A percentile compares a stretch with the other conserved stretches of the same genome.
Conservation (phyloP, 441 rosid species). For the Arabidopsis hybrid region DNA sequence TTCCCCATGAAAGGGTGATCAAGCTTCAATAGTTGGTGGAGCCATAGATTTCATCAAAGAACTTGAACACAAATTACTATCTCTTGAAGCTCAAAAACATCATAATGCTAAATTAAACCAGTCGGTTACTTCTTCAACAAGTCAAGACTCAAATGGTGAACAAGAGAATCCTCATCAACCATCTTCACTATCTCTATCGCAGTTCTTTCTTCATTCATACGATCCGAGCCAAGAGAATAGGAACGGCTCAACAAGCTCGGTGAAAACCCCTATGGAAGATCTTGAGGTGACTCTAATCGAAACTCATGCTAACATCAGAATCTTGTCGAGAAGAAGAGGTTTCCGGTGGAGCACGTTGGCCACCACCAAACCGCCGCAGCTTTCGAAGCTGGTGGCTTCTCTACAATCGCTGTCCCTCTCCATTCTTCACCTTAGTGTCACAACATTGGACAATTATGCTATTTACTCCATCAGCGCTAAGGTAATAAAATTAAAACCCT, state of each 20-base stretch:
- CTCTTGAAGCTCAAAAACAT: constrained; percentile 73
- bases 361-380: constrained; percentile 46
- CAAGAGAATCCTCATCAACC: constrained; percentile 31
- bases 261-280: constrained; percentile 60
- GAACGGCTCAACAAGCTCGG: constrained; percentile 47
- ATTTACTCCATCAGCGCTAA: constrained; percentile 86
- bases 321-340: constrained; percentile 59
- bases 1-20: constrained; percentile 69
- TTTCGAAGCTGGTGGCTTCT: constrained; percentile 65
- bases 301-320: constrained; percentile 82
- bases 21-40: constrained; percentile 89
- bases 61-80: constrained; percentile 72
- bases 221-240: constrained; percentile 59
- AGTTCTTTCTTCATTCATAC: constrained; percentile 60
- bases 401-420: constrained; percentile 74
- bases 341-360: constrained; percentile 34
- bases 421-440: constrained; percentile 82
- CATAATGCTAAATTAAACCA: constrained; percentile 42
- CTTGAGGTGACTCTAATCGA: constrained; percentile 85
- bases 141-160: constrained; percentile 39
- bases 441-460: constrained; percentile 61
- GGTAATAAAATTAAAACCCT: constrained; percentile 50
- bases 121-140: constrained; percentile 38
- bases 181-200: constrained; percentile 51
- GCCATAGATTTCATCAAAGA: constrained; percentile 92